Conservation (phyloP, 192 early-diverging fungal species). For the Backusella parvicylindrica region DNA sequence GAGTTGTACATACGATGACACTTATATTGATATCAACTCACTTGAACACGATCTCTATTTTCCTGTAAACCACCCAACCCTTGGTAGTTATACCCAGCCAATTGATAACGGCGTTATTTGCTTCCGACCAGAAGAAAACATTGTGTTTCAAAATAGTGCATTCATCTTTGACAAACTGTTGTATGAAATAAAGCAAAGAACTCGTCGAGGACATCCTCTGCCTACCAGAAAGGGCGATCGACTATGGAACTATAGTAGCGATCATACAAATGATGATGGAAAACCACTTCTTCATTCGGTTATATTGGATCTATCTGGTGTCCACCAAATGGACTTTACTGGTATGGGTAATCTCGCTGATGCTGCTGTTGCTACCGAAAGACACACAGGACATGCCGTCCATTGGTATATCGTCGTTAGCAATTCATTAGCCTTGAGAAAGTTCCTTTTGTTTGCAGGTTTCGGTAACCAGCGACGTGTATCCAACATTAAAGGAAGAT, state of each 20-base stretch:
- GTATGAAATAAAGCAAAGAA: conserved; percentile 30
- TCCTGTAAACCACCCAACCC: conserved; percentile 19
- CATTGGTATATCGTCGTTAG: conserved; percentile 24
- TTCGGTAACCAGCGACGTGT: conserved; percentile 25
- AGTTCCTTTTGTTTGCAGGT: conserved; percentile 17
- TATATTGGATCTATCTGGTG: conserved; percentile 79
- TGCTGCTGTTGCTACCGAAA: conserved; percentile 37
- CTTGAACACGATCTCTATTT: conserved; percentile 10
- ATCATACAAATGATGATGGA: conserved; percentile 38
- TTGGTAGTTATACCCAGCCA: background rate
- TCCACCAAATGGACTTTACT: conserved; percentile 77
- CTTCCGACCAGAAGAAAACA: conserved; percentile 60
- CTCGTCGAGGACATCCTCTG: conserved; percentile 15
- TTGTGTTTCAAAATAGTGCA: conserved; percentile 68
- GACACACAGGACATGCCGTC: conserved; percentile 8
- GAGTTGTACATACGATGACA: background rate
- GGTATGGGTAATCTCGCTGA: conserved; percentile 76
- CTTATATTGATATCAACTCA: background rate
- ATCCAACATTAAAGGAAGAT: background rate
- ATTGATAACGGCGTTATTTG: conserved; percentile 63
- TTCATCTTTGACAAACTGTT: conserved; percentile 55
- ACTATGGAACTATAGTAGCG: conserved; percentile 28
- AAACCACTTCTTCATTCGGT: conserved; percentile 61
- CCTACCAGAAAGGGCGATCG: conserved; percentile 2
- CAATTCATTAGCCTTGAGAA: conserved; percentile 6